Evolutionary conservation across 208 protist genomes (phyloP), one percentile per base, ranked within the genome.

Genomic region (Trypanosoma avium): DNA sequence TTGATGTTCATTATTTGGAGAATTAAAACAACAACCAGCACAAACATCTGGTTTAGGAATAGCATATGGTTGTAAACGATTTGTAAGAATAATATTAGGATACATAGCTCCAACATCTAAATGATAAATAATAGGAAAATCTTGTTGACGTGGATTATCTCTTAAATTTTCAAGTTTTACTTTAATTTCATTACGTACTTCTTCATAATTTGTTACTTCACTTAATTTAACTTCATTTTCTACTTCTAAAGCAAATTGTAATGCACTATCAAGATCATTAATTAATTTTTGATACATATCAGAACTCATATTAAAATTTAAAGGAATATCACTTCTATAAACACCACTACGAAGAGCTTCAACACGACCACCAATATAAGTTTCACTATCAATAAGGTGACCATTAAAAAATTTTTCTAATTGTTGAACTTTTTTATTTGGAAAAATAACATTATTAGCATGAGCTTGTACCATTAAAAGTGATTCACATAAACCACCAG

Each of bases 51-150:
- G 84, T 48, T 86, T 84, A 2, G 98, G 93, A 40, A 99, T 95
- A 12, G 98, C 93, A 61, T 96, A 92, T 24, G 98, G 98, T 79
- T 99, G 98, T 8, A 99, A 92, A 38, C 99, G 86, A 71, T 99
- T 99, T 0, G 99, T 99, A 12, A 99, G 80, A 72, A 99, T 99
- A 79, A 99, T 99, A 78, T 99, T 99, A 0, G 99, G 99, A 88
- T 99, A 99, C 99, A 99, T 99, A 27, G 99, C 99, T 24, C 90
- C 92, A 5, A 99, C 99, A 67, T 99, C 99, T 1, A 99, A 77
- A 82, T 99, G 99, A 73, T 99, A 99, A 48, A 99, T 99, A 19
- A 99, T 63, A 1, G 99, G 99, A 27, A 69, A 70, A 53, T 82
- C 82, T 46, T 81, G 45, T 55, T 77, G 89, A 8, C 89, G 84